Percentiles rank a stretch among this genome's conserved stretches.
These are phyloP conservation scores for Digitaria exilis DNA, from an alignment of 202 grass and related monocot species.

Conservation along the genomic window DNA sequence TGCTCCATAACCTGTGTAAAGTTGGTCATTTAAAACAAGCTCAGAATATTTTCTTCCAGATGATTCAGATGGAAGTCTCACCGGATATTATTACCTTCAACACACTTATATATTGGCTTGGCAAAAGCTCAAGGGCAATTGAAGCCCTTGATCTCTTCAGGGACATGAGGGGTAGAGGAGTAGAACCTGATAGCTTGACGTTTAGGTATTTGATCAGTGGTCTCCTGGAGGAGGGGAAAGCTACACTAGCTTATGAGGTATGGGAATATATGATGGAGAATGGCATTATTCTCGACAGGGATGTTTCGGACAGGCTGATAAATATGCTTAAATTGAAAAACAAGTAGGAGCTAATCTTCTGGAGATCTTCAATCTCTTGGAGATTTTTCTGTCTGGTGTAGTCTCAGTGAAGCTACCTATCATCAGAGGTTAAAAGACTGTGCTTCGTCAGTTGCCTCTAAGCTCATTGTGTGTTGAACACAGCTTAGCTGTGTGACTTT, in stretches of 20 bases:
- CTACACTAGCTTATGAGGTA: conserved; percentile 66
- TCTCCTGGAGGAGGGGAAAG: conserved; percentile 74
- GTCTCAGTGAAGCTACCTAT: not conserved
- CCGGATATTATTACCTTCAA: conserved; percentile 83
- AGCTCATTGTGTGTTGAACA: not conserved
- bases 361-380: conserved; percentile 16
- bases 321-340: conserved; percentile 71
- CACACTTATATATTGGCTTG: conserved; percentile 74
- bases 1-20: conserved; percentile 85
- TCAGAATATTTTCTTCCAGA: conserved; percentile 60
- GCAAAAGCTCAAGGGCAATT: conserved; percentile 58
- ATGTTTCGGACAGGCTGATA: conserved; percentile 78
- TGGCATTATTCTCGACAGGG: conserved; percentile 74
- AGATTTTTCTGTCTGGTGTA: not conserved
- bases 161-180: conserved; percentile 62
- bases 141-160: conserved; percentile 73
- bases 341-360: conserved; percentile 38
- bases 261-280: conserved; percentile 99
- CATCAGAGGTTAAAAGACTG: not conserved
- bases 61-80: conserved; percentile 59
- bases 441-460: not conserved
- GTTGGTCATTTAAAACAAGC: conserved; percentile 53
- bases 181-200: conserved; percentile 77
- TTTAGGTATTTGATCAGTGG: conserved; percentile 76
- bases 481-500: not conserved